These are phyloP conservation scores for Strobilomyces dryophilus DNA, from an alignment of 768 basidiomycete species.

Conservation along the genomic window DNA sequence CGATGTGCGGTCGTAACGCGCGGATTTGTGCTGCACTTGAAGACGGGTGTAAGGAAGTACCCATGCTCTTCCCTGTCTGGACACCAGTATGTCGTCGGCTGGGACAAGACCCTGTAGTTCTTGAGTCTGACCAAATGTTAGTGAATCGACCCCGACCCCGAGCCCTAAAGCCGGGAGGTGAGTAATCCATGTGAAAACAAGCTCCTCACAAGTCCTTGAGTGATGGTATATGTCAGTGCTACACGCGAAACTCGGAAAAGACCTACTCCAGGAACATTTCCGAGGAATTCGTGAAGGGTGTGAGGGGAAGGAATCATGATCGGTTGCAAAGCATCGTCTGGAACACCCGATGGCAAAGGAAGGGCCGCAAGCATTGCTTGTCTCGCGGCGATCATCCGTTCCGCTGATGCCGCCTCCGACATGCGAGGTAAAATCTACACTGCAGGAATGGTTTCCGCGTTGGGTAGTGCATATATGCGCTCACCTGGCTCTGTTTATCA, in stretches of 20 bases:
- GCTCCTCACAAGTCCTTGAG: conserved; percentile 53
- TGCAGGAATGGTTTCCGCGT: not conserved
- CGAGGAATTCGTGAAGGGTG: conserved; percentile 67
- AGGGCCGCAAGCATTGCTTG: conserved; percentile 54
- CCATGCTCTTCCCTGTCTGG: conserved; percentile 81
- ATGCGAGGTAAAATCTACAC: conserved; percentile 1
- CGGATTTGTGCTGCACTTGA: conserved; percentile 78
- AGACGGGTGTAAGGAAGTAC: conserved; percentile 66
- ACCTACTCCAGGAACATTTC: conserved; percentile 53
- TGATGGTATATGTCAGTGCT: conserved; percentile 30
- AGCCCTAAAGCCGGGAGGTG: not conserved
- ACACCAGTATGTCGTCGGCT: conserved; percentile 72
- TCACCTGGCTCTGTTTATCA: conserved; percentile 15
- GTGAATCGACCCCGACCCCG: not conserved
- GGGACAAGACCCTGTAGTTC: conserved; percentile 65
- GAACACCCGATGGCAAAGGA: conserved; percentile 60
- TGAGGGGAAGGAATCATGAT: conserved; percentile 61
- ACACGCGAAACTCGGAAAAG: not conserved
- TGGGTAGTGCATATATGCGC: conserved; percentile 15
- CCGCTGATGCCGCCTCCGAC: conserved; percentile 13
- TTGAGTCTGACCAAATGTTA: conserved; percentile 43
- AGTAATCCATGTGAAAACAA: not conserved
- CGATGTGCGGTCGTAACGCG: conserved; percentile 72
- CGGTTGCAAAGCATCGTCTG: conserved; percentile 64
- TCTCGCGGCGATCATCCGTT: conserved; percentile 49